These are phyloP conservation scores for Plasmodium gallinaceum DNA, from an alignment of 169 alveolate species.

Conservation along the genomic window DNA sequence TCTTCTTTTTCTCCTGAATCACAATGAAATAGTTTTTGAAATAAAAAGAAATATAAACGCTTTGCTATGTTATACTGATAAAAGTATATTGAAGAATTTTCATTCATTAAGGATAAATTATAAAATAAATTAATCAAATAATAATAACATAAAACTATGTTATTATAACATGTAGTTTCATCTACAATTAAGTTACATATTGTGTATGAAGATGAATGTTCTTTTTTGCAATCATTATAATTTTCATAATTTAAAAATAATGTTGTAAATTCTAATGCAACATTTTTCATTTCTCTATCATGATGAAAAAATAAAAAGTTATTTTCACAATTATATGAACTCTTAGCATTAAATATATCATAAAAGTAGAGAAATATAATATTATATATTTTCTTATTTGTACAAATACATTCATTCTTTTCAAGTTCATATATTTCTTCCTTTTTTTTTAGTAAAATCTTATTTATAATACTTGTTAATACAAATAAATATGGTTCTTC, in stretches of 20 bases:
- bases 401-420: not conserved
- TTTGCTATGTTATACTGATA: conserved; percentile 71
- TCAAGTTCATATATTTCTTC: not conserved
- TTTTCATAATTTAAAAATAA: conserved; percentile 54
- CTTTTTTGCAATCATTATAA: conserved; percentile 14
- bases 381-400: conserved; percentile 24
- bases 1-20: conserved; percentile 4
- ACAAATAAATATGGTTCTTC: conserved; percentile 3
- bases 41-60: conserved; percentile 69
- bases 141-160: conserved; percentile 59
- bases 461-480: conserved; percentile 28
- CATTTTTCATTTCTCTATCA: conserved; percentile 73
- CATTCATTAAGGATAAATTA: conserved; percentile 41
- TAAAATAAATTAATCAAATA: conserved; percentile 54
- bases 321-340: not conserved
- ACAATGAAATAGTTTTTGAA: conserved; percentile 41
- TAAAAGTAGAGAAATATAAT: conserved; percentile 58
- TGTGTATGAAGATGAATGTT: not conserved
- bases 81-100: conserved; percentile 58
- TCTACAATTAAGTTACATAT: conserved; percentile 21
- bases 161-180: conserved; percentile 43
- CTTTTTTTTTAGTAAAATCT: conserved; percentile 37
- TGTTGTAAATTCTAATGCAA: conserved; percentile 35
- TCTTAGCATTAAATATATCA: conserved; percentile 9
- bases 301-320: conserved; percentile 37